Base-by-base conservation (phyloP, 2,329 filamentous ascomycete genomes). In the Aspergillus pseudotamarii region DNA sequence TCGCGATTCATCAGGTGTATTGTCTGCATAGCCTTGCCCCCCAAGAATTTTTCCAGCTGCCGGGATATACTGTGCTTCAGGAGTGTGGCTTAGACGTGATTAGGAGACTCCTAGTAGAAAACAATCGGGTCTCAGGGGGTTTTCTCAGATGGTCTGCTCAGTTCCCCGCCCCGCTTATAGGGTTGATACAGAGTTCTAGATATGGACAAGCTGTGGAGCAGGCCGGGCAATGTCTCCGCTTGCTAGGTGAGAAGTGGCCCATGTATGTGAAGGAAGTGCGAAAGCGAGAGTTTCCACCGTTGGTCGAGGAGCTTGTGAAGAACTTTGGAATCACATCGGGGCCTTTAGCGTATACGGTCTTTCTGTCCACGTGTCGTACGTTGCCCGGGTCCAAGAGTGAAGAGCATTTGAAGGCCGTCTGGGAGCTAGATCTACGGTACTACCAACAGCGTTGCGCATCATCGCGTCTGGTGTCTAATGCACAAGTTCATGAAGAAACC, bases 1-100 rank as follows among this genome's bases (percentile, higher is more conserved):
- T 93, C 57, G 80, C 84, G 6, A 72, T 91, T 14, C 89, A 91
- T 71, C 89, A 91, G 71, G 63, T 90, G 2, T 89, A 87, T 73
- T 91, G 88, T 71, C 71, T 84, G 23, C 86, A 85, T 83, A 83
- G 82, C 4, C 61, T 77, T 3, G 72, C 79, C 21, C 77, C 74
- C 0, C 58, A 67, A 1, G 64, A 71, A 3, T 71, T 85, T 5
- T 75, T 82, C 19, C 69, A 57, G 14, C 64, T 81, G 3, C 70
- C 82, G 14, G 74, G 76, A 1, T 72, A 80, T 53, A 68, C 80
- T 4, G 63, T 64, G n/a, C 56, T 66, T 6, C 64, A 76, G 12
- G 63, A 63, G 9, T 48, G 65, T 58, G 78, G 77, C 0, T 71
- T 81, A 34, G 63, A 63, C 12, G 67, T 81, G 16, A 64, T 87